These are phyloP conservation scores for Jackrogersella multiformis DNA, from an alignment of 495 filamentous ascomycete species.

Conservation along the genomic window DNA sequence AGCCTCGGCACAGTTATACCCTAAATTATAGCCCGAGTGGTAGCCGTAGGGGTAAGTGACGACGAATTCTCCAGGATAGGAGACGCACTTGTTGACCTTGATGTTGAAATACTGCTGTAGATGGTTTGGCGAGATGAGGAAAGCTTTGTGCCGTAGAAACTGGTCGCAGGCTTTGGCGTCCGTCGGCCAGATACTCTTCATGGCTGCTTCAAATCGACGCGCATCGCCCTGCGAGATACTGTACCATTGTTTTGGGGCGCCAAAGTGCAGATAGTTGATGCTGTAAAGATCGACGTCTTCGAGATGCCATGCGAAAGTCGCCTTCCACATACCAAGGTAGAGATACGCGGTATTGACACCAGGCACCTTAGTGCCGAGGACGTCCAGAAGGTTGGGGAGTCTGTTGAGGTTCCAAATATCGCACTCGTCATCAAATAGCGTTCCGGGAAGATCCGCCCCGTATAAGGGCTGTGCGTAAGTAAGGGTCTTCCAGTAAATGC, in stretches of 20 bases:
- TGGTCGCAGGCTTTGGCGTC: slow-evolving; percentile 98
- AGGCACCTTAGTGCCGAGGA: slow-evolving; percentile 92
- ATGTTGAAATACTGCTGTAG: slow-evolving; percentile 89
- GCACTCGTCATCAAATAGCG: slow-evolving; percentile 90
- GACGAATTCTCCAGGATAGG: slow-evolving; percentile 96
- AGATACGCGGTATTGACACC: slow-evolving; percentile 99
- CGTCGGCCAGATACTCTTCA: slow-evolving; percentile 94
- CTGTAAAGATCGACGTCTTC: slow-evolving; percentile 99
- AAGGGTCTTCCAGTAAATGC: slow-evolving; percentile 93
- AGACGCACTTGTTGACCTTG: slow-evolving; percentile 94
- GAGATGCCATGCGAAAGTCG: slow-evolving; percentile 98
- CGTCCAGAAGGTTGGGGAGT: slow-evolving; percentile 90
- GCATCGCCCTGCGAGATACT: slow-evolving; percentile 97
- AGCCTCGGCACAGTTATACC: slow-evolving; percentile 98
- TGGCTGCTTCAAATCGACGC: slow-evolving; percentile 90
- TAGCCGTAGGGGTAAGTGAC: slow-evolving; percentile 99
- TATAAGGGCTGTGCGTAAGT: slow-evolving; percentile 95
- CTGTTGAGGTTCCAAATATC: slow-evolving; percentile 93
- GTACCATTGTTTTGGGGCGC: slow-evolving; percentile 99
- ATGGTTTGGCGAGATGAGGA: slow-evolving; percentile 91
- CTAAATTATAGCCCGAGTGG: slow-evolving; percentile 97
- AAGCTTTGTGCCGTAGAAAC: slow-evolving; percentile 97
- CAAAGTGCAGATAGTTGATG: slow-evolving; percentile 99
- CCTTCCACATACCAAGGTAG: slow-evolving; percentile 99
- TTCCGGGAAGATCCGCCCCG: slow-evolving; percentile 95